phyloP scores from a whole-genome alignment of 495 filamentous ascomycete species.

The Immersiella caudata region DNA sequence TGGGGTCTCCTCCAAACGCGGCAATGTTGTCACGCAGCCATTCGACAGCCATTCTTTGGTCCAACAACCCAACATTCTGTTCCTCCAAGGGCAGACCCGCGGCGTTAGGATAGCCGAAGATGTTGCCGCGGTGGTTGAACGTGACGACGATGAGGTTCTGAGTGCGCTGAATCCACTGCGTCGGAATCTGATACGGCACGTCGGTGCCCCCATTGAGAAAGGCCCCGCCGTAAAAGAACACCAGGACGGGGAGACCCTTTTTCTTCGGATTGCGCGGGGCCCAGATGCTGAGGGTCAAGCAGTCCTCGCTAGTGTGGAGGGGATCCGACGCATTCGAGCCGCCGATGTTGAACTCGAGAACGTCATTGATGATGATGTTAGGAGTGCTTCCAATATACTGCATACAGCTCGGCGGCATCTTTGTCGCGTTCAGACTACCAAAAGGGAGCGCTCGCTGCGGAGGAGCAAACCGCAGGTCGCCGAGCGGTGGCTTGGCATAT shows the following conservation, averaged over 20 bases:
- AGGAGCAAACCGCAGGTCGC: conserved; percentile 49
- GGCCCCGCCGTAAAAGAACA: conserved; percentile 40
- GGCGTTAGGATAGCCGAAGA: conserved; percentile 61
- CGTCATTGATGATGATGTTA: not conserved
- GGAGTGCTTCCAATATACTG: not conserved
- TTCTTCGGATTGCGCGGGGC: conserved; percentile 5
- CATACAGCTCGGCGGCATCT: conserved; percentile 30
- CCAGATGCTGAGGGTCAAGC: not conserved
- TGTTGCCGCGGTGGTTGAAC: conserved; percentile 68
- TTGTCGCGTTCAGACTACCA: conserved; percentile 20
- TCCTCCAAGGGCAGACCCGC: conserved; percentile 29
- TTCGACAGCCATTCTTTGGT: conserved; percentile 64
- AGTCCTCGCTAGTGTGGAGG: not conserved
- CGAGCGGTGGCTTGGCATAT: conserved; percentile 55
- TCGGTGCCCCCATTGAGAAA: conserved; percentile 32
- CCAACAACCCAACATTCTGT: conserved; percentile 64
- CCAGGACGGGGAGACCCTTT: conserved; percentile 34
- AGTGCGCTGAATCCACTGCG: conserved; percentile 45
- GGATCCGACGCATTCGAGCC: not conserved
- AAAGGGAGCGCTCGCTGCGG: conserved; percentile 25
- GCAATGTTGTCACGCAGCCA: conserved; percentile 61
- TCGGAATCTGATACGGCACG: conserved; percentile 36
- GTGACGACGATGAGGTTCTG: conserved; percentile 62
- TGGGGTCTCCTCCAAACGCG: conserved; percentile 62
- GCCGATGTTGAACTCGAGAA: conserved; percentile 7